Conservation (phyloP, 2,329 filamentous ascomycete genomes). For the Aspergillus hiratsukae region DNA sequence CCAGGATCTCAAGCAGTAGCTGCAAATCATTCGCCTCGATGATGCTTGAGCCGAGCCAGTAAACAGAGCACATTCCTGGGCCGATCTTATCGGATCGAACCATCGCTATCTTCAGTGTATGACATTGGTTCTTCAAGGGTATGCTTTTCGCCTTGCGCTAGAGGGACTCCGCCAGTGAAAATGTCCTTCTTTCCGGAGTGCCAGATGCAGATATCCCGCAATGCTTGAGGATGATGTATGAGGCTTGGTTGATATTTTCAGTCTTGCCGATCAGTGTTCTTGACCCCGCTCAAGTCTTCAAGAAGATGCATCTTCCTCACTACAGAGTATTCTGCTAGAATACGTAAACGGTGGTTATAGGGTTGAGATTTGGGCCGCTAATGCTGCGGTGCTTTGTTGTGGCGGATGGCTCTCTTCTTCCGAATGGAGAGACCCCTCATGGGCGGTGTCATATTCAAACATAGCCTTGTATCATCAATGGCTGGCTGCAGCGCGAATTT, state of each 20-base stretch:
- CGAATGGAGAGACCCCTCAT: neutral
- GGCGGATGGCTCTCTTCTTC: neutral
- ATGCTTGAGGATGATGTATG: constrained; percentile 6
- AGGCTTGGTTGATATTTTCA: constrained; percentile 2
- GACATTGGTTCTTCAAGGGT: neutral
- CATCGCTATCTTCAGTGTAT: neutral
- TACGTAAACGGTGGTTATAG: neutral
- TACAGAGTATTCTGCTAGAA: neutral
- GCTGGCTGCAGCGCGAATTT: neutral
- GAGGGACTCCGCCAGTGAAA: neutral
- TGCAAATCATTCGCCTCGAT: constrained; percentile 8
- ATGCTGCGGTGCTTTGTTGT: constrained; percentile 2
- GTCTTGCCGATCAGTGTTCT: constrained; percentile 2
- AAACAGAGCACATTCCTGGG: neutral
- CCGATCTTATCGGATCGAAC: neutral
- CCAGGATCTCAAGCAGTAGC: constrained; percentile 3
- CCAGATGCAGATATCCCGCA: constrained; percentile 9
- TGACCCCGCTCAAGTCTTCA: neutral
- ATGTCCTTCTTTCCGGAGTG: neutral
- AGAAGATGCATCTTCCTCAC: neutral
- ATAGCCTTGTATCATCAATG: neutral
- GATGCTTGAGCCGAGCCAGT: neutral
- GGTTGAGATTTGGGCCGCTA: constrained; percentile 9
- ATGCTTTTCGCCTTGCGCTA: neutral
- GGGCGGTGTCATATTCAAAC: neutral